Conservation (phyloP, 495 filamentous ascomycete genomes). For the Podospora pseudocomata region DNA sequence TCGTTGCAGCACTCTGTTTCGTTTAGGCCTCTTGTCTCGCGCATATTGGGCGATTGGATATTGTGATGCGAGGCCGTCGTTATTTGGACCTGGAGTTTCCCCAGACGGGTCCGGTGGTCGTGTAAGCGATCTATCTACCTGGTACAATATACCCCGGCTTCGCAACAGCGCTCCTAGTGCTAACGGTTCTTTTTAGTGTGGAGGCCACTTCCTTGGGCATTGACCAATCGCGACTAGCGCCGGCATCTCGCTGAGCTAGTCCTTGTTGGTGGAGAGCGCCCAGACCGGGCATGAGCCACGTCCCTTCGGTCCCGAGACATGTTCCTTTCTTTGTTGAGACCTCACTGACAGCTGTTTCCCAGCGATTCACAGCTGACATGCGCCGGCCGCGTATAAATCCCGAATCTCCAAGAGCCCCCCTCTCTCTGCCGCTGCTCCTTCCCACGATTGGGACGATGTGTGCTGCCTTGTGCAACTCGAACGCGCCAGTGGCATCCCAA, state of each 20-base stretch:
- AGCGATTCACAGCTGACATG: background rate
- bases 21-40: background rate
- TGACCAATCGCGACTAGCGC: conserved; percentile 2
- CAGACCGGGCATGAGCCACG: background rate
- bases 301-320: conserved; percentile 6
- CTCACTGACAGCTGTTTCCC: background rate
- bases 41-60: conserved; percentile 8
- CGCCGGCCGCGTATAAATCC: background rate
- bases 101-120: conserved; percentile 17
- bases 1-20: conserved; percentile 1
- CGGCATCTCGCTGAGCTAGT: background rate
- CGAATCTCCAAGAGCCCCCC: background rate
- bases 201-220: background rate
- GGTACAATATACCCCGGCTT: conserved; percentile 11
- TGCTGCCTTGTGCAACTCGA: background rate
- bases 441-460: background rate
- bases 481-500: background rate
- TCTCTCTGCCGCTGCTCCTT: background rate
- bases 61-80: conserved; percentile 6
- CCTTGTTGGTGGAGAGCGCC: conserved; percentile 2
- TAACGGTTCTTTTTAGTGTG: conserved; percentile 13
- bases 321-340: background rate
- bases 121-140: conserved; percentile 4
- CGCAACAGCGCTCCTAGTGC: background rate
- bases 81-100: conserved; percentile 29